Evolutionary conservation across 495 filamentous ascomycete genomes (phyloP), one percentile per base, ranked within the genome.

Genomic region (Amphirosellinia nigrospora): DNA sequence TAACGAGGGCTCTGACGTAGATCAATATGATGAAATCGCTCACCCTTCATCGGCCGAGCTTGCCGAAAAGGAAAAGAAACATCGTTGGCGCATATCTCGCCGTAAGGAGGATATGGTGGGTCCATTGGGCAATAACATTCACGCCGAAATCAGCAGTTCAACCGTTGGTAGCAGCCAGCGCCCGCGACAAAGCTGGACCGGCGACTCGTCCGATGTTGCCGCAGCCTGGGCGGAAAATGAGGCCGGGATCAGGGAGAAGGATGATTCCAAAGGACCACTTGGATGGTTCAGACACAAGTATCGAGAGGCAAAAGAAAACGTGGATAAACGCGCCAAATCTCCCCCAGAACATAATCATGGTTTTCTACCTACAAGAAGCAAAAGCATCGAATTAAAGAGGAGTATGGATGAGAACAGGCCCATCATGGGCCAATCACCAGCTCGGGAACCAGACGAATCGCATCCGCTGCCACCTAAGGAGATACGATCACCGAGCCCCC

Each of bases 221-320:
- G 72, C 73, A 61, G 72, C 81, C n/a, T 80, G 81, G 13, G 75
- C 75, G 3, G 73, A 81, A 77, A 77, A 79, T 53, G 80, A 77
- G 63, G 73, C 78, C 30, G 79, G 83, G 69, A 70, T 72, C 62
- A 68, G 82, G 75, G 74, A 82, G 80, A 74, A 86, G 83, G 79
- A 87, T 78, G 82, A 85, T 41, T 85, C 85, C 70, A 92, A 89
- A 70, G 91, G 92, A n/a, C 85, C 93, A 6, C 85, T 96, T 59
- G 90, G 89, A 19, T 97, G 94, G 87, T 87, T 97, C 72, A 92
- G 92, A 75, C 90, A 89, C 71, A 97, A 96, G 80, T 89, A 96
- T 48, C 87, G 90, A 21, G 92, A 94, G 72, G 88, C 89, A 32
- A 93, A 90, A 69, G 91, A 93, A 70, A 88, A 86, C 10, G 85